A percentile compares a stretch with the other conserved stretches of the same genome.
Conservation (phyloP, 768 basidiomycete genomes). For the Lanmaoa pseudosensibilis region DNA sequence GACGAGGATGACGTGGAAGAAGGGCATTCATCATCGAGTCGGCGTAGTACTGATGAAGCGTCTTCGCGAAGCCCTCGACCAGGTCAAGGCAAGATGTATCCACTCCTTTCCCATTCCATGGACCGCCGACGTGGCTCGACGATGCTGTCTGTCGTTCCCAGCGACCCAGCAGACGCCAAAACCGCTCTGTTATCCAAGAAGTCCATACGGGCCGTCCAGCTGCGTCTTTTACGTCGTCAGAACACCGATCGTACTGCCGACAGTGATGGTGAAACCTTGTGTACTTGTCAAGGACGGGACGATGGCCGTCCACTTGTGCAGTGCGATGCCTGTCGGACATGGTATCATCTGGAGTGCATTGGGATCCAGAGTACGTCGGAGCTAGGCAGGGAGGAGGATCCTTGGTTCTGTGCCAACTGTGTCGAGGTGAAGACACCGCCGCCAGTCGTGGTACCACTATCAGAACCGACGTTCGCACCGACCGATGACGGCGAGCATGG, state of each 20-base stretch:
- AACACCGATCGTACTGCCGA: conserved; percentile 36
- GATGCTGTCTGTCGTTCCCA: conserved; percentile 43
- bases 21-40: conserved; percentile 7
- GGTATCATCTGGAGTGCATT: conserved; percentile 83
- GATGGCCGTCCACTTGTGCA: conserved; percentile 79
- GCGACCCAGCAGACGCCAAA: conserved; percentile 76
- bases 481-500: conserved; percentile 49
- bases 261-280: conserved; percentile 52
- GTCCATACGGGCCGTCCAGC: conserved; percentile 60
- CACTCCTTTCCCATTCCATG: conserved; percentile 45
- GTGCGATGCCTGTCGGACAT: conserved; percentile 75
- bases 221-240: conserved; percentile 44
- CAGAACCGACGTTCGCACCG: conserved; percentile 70
- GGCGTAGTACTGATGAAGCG: conserved; percentile 10
- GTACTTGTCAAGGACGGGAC: conserved; percentile 65
- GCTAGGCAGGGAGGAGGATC: conserved; percentile 74
- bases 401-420: conserved; percentile 69
- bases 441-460: conserved; percentile 29
- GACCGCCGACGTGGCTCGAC: conserved; percentile 14
- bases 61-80: conserved; percentile 22
- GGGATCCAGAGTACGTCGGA: conserved; percentile 64
- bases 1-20: conserved; percentile 48
- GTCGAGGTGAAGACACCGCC: conserved; percentile 47
- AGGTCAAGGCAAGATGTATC: conserved; percentile 64
- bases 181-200: conserved; percentile 72